Evolutionary conservation across 2,329 filamentous ascomycete genomes (phyloP).

Genomic region (Fusarium cyanostomum): DNA sequence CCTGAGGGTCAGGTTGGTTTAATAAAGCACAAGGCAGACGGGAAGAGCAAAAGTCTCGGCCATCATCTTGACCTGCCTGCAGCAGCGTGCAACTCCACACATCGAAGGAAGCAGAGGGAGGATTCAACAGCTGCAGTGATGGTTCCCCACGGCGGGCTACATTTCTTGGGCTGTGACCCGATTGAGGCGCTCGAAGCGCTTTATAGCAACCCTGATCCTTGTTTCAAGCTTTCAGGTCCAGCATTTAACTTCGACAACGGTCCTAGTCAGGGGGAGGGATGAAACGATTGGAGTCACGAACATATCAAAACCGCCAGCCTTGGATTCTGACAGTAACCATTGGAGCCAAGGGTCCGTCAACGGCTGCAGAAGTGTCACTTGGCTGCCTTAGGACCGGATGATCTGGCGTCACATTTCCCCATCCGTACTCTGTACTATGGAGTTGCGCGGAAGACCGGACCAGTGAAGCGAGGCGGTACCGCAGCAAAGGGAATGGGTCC

Average conservation of each 20-base stretch:
- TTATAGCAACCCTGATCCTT: conserved; percentile 28
- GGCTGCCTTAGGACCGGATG: conserved; percentile 8
- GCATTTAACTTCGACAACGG: conserved; percentile 2
- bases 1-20: no score
- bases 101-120: conserved; percentile 15
- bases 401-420: conserved; percentile 3
- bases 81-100: conserved; percentile 16
- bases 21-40: not conserved
- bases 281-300: conserved; percentile 34
- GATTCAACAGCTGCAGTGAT: conserved; percentile 8
- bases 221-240: conserved; percentile 3
- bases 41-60: conserved; percentile 2
- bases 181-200: conserved; percentile 28
- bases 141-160: conserved; percentile 36
- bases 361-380: conserved; percentile 3
- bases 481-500: conserved; percentile 21
- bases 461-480: not conserved
- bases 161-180: conserved; percentile 13
- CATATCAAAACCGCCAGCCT: conserved; percentile 15
- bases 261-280: conserved; percentile 32
- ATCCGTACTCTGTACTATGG: no score
- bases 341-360: not conserved
- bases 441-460: conserved; percentile 1
- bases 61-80: conserved; percentile 10
- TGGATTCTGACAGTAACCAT: conserved; percentile 12